A percentile compares a stretch with the other conserved stretches of the same genome.
Evolutionary conservation across 257 asterid genomes (phyloP).

Genomic region (Linaria vulgaris): DNA sequence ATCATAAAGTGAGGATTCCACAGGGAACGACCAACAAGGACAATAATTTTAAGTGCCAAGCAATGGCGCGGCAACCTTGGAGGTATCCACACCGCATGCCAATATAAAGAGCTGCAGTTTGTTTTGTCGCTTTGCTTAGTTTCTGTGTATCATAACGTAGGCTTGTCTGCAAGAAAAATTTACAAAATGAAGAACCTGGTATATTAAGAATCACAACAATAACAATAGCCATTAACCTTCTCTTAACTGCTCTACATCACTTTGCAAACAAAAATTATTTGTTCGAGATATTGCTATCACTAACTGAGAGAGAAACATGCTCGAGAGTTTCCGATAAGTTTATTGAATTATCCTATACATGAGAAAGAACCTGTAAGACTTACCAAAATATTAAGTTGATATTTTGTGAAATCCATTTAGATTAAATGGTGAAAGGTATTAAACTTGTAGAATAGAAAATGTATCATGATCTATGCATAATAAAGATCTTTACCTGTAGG

Average conservation of each 20-base stretch:
- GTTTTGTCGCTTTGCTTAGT: conserved; percentile 76
- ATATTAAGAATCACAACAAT: conserved; percentile 12
- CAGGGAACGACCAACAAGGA: conserved; percentile 6
- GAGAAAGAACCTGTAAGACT: no score
- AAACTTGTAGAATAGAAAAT: no score
- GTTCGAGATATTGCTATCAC: no score
- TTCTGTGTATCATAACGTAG: conserved; percentile 77
- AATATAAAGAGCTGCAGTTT: conserved; percentile 96
- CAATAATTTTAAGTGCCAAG: conserved; percentile 20
- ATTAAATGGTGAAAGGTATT: not conserved
- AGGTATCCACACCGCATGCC: conserved; percentile 90
- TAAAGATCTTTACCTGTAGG: no score
- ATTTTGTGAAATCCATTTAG: not conserved
- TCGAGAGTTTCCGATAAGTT: no score
- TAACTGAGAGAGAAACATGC: no score
- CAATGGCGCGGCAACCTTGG: conserved; percentile 65
- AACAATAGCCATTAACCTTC: conserved; percentile 1
- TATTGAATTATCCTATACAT: no score
- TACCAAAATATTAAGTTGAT: not conserved
- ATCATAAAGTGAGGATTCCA: conserved; percentile 27
- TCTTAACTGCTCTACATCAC: not conserved
- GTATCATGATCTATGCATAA: no score
- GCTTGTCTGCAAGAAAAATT: conserved; percentile 62
- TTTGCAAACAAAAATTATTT: no score
- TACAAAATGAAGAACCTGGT: conserved; percentile 4